These are phyloP conservation scores for Fusarium austroafricanum DNA, from an alignment of 2,329 filamentous ascomycete species.

Conservation along the genomic window DNA sequence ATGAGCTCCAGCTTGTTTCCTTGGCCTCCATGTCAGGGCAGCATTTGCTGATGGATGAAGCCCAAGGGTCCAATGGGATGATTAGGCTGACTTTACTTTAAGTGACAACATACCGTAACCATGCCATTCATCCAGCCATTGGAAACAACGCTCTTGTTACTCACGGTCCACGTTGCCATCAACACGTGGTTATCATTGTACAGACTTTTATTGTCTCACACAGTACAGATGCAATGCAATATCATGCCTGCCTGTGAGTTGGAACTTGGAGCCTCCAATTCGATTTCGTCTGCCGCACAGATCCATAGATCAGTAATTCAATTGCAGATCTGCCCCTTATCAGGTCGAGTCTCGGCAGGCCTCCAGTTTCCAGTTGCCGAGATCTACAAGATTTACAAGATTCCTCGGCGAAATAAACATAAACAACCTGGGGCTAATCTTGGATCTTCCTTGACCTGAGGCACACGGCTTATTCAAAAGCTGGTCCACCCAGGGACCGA, in stretches of 20 bases:
- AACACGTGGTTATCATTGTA: slow-evolving; percentile 20
- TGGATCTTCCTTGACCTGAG: slow-evolving; percentile 1
- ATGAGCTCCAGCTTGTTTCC: not conserved
- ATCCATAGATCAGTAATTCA: slow-evolving; percentile 27
- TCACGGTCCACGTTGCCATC: not conserved
- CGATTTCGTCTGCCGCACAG: slow-evolving; percentile 25
- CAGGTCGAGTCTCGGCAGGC: slow-evolving; percentile 20
- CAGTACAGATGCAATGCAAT: not conserved
- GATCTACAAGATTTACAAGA: slow-evolving; percentile 27
- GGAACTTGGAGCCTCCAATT: not conserved
- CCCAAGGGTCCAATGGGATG: slow-evolving; percentile 18
- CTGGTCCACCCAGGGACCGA: slow-evolving; percentile 4
- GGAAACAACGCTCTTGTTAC: not conserved
- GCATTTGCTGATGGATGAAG: not conserved
- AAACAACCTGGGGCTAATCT: slow-evolving; percentile 28
- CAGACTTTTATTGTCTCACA: slow-evolving; percentile 7
- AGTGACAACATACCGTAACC: not conserved
- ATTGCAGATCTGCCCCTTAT: slow-evolving; percentile 34
- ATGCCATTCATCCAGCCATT: not conserved
- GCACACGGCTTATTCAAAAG: not conserved
- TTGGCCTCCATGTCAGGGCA: not conserved
- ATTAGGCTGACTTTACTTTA: not conserved
- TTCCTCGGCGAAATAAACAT: slow-evolving; percentile 23
- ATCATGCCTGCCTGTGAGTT: not conserved
- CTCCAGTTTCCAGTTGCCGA: slow-evolving; percentile 30